Base-by-base conservation (phyloP, 2,329 filamentous ascomycete species). In the Fusarium redolens region DNA sequence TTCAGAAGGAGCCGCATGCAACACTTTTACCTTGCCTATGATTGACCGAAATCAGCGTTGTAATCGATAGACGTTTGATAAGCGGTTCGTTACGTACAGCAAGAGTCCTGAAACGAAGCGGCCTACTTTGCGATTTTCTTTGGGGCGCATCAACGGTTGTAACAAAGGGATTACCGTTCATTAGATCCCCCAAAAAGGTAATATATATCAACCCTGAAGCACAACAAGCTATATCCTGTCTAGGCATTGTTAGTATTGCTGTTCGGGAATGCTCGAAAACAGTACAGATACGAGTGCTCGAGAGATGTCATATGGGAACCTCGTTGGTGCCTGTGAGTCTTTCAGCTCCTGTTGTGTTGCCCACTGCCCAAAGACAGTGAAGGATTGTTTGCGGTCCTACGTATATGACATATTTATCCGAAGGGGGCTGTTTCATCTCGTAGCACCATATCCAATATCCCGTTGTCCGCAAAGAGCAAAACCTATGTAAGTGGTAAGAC, bases 401-500 rank as follows among this genome's bases (percentile, higher is more conserved):
- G 14, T 50, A 9, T 50, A 17, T 38, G 13, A 20, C 25, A 11
- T n/a, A 30, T 33, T 31, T 25, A 22, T 43, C 28, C 13, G 11
- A 41, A 20, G 22, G 17, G 17, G 28, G 10, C 45, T 51, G n/a
- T 18, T 25, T 25, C 20, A 4, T 30, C 17, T n/a, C 12, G 35
- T 20, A 28, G 14, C 50, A 54, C 22, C 25, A 40, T 28, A 22
- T 20, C 22, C 35, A 37, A 28, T 40, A 38, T 41, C 20, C 20
- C 12, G 22, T 48, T 28, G 9, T 50, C 31, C n/a, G 11, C 47
- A n/a, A 35, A 17, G 20, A 35, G 37, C 18, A 48, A 30, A 31
- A 22, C 18, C 10, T 35, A 25, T 48, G 28, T 14, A 59, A 44
- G 48, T 64, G 48, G 44, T 52, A 37, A 69, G 51, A 52, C 65